Percentiles rank a stretch among this genome's conserved stretches.
phyloP scores from a whole-genome alignment of 257 asterid species.

The Solanum piurae region DNA sequence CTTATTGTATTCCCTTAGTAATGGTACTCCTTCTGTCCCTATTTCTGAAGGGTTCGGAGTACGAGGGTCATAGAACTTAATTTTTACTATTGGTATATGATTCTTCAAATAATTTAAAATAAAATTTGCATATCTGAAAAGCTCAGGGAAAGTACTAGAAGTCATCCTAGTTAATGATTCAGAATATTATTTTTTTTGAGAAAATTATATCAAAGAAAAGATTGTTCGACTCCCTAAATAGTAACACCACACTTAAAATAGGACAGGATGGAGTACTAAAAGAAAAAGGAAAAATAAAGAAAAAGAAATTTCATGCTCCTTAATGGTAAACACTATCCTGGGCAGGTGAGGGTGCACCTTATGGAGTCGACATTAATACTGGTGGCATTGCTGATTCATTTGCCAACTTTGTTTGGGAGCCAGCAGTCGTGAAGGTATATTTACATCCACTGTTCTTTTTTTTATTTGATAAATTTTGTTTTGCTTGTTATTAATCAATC shows the following conservation, averaged over 20 bases:
- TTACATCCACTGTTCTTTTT: background rate
- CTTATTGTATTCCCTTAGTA: background rate
- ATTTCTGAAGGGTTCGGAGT: background rate
- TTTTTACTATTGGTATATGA: background rate
- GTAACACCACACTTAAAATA: background rate
- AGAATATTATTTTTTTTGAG: background rate
- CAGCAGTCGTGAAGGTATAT: conserved; percentile 71
- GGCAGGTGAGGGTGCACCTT: conserved; percentile 48
- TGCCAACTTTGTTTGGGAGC: conserved; percentile 85
- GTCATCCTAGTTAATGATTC: background rate
- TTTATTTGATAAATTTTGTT: background rate
- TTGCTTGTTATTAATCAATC: background rate
- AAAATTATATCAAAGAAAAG: background rate
- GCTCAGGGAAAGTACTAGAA: background rate
- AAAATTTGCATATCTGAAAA: background rate
- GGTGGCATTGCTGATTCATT: conserved; percentile 66
- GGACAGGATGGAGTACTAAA: background rate
- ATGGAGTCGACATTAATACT: conserved; percentile 48
- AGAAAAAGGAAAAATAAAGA: background rate
- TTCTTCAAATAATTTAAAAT: background rate
- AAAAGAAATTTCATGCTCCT: background rate
- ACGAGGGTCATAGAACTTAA: background rate
- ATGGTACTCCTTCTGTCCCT: background rate
- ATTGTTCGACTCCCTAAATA: background rate
- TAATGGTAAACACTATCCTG: background rate